Percentiles rank a stretch among this genome's conserved stretches.
These are phyloP conservation scores for Cyclocybe aegerita DNA, from an alignment of 768 basidiomycete species.

Conservation along the genomic window DNA sequence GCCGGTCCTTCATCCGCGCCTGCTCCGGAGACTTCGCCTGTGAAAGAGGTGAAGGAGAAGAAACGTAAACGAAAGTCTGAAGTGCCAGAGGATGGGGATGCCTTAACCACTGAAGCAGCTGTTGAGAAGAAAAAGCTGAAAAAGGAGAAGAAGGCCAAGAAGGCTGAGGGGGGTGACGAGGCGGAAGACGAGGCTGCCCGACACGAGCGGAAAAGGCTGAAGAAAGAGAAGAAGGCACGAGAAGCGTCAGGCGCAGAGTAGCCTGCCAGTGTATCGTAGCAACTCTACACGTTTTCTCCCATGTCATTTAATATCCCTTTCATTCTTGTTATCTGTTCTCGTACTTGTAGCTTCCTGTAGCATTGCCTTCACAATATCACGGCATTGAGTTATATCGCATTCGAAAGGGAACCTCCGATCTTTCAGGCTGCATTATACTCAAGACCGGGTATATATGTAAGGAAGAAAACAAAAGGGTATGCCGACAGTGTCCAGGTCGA, in stretches of 20 bases:
- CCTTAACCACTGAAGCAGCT: conserved; percentile 14
- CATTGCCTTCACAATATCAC: too few species aligned
- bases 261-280: neutral
- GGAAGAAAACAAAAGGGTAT: conserved; percentile 17
- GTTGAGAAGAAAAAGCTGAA: conserved; percentile 30
- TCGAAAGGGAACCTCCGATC: conserved; percentile 14
- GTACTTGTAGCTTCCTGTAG: conserved; percentile 3
- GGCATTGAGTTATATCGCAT: conserved; percentile 1
- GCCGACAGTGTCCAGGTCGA: conserved; percentile 17
- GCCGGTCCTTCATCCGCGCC: conserved; percentile 17
- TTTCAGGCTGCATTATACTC: conserved; percentile 3
- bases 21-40: conserved; percentile 21
- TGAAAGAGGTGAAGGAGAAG: conserved; percentile 61
- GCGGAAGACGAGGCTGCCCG: conserved; percentile 59
- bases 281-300: neutral
- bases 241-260: conserved; percentile 41
- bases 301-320: neutral
- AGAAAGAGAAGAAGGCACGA: conserved; percentile 65
- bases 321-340: conserved; percentile 4
- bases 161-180: conserved; percentile 42
- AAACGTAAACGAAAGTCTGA: conserved; percentile 85
- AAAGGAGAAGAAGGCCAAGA: conserved; percentile 60
- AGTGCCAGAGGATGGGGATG: conserved; percentile 39
- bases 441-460: conserved; percentile 13
- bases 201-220: conserved; percentile 61